Evolutionary conservation across 2,329 filamentous ascomycete genomes (phyloP).

Genomic region (Fusarium palustre): DNA sequence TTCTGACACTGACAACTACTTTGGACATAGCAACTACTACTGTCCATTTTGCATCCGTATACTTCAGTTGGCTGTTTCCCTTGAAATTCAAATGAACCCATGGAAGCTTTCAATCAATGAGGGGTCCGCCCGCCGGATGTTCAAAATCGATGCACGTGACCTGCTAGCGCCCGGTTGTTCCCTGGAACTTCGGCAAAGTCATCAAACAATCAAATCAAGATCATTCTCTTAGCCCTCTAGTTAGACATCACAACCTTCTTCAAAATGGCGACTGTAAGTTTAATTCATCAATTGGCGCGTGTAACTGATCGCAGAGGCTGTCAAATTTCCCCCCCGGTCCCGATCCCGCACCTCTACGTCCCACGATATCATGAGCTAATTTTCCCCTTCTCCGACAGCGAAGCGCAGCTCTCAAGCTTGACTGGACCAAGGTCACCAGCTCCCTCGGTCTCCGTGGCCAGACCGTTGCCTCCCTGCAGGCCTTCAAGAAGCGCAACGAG

Average conservation of each 20-base stretch:
- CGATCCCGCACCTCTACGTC: conserved; percentile 34
- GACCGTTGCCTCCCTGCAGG: conserved; percentile 89
- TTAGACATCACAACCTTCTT: conserved; percentile 59
- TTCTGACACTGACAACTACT: neutral
- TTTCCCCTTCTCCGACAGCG: conserved; percentile 70
- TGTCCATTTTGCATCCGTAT: neutral
- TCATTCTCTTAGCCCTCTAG: conserved; percentile 62
- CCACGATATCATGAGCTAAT: conserved; percentile 64
- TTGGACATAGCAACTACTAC: neutral
- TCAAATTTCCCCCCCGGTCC: conserved; percentile 24
- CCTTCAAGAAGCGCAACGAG: conserved; percentile 99
- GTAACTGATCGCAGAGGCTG: conserved; percentile 32
- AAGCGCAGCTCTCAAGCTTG: conserved; percentile 98
- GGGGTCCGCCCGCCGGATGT: conserved; percentile 40
- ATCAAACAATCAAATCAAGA: conserved; percentile 58
- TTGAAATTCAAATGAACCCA: neutral
- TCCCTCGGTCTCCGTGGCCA: conserved; percentile 96
- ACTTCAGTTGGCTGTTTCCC: neutral
- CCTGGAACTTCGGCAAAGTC: conserved; percentile 60
- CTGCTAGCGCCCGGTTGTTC: conserved; percentile 45
- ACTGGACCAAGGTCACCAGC: conserved; percentile 95
- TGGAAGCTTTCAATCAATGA: conserved; percentile 33
- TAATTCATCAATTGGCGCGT: conserved; percentile 48
- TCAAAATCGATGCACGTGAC: conserved; percentile 50
- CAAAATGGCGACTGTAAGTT: conserved; percentile 78